Percentiles rank a stretch among this genome's conserved stretches.
phyloP scores from a whole-genome alignment of 257 asterid genomes.

The Nicotiana noctiflora region DNA sequence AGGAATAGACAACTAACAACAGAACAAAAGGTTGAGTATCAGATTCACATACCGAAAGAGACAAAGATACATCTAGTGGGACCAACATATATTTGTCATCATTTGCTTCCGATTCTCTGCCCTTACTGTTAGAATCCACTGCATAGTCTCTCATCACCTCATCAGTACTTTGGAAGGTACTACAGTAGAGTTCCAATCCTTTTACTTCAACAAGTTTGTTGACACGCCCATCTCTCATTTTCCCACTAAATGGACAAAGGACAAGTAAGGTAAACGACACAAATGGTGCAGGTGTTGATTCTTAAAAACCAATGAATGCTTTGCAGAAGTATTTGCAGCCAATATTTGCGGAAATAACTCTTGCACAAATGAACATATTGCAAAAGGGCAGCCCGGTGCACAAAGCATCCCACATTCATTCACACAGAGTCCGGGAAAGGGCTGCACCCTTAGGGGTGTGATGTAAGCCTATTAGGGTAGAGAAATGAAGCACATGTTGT shows the following conservation, averaged over 20 bases:
- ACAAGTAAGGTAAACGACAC: constrained; percentile 3
- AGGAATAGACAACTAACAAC: background rate
- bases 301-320: background rate
- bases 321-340: background rate
- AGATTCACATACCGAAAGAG: constrained; percentile 59
- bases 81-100: constrained; percentile 40
- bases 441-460: too few relatives aligned
- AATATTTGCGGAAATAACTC: background rate
- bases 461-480: too few relatives aligned
- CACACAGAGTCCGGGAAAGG: too few relatives aligned
- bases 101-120: constrained; percentile 28
- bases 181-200: constrained; percentile 68
- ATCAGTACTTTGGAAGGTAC: constrained; percentile 32
- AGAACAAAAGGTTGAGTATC: background rate
- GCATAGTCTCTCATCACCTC: constrained; percentile 27
- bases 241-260: constrained; percentile 46
- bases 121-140: constrained; percentile 23
- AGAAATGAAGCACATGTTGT: background rate
- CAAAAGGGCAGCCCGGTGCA: too few relatives aligned
- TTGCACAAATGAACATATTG: background rate
- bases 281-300: constrained; percentile 5
- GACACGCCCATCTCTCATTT: constrained; percentile 75
- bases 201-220: constrained; percentile 75
- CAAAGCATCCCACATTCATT: too few relatives aligned
- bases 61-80: constrained; percentile 59